Evolutionary conservation across 2,329 filamentous ascomycete species (phyloP), one percentile per base, ranked within the genome.

Genomic region (Aschersonia sp.): DNA sequence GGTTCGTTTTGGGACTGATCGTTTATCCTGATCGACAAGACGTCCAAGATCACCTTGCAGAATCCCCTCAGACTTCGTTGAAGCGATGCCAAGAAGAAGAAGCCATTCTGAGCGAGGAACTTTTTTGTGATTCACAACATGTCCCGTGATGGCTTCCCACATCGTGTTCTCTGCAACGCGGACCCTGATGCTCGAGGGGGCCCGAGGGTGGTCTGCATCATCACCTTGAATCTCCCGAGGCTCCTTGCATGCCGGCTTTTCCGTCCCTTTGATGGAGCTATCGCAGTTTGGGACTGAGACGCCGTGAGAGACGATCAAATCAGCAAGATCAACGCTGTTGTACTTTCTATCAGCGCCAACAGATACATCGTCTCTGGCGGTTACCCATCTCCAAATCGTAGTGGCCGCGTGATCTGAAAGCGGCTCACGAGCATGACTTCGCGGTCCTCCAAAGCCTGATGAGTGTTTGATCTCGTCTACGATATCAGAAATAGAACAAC

Each of bases 1-100:
- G 0, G 78, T 82, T 35, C 78, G 67, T 49, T 75, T 78, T 3
- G 78, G 78, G 1, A 81, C 69, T 1, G 78, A 81, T 46, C 78
- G 71, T 56, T 81, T 81, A 59, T 81, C 78, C 57, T 81, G 78
- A 29, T 71, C 69, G 10, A 76, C 75, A 1, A 78, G 62, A 22
- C 71, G 69, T 12, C 74, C 72, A 30, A 81, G 65, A 49, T 81
- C 76, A 41, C 74, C 75, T 59, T 82, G 78, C 11, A 80, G 61
- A 42, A 81, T 79, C 5, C 78, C 78, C 5, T 71, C 62, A 6
- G 68, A 63, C 46, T 69, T 72, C 11, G 67, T 69, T 0, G 72
- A 73, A 22, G 76, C 77, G 47, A 81, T 78, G 14, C 73, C 75
- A 14, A 77, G 63, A 7, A 81, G 65, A 2, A 75, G 67, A 52